Base-by-base conservation (phyloP, 1,284 basidiomycete genomes). In the Cryptococcus wingfieldii region DNA sequence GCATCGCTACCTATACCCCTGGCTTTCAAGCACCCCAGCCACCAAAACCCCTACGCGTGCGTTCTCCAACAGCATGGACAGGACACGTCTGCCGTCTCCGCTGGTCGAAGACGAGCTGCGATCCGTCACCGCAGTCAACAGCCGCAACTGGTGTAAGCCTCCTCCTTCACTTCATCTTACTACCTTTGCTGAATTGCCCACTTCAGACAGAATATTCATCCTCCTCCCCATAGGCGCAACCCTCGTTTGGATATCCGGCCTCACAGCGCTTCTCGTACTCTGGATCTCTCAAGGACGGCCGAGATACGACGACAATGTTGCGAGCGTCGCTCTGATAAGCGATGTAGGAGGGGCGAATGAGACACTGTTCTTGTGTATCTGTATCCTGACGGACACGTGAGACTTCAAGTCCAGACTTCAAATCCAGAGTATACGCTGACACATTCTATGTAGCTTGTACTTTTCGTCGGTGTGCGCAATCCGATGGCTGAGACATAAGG, bases 401-500 rank as follows among this genome's bases (percentile, higher is more conserved):
- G 59, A 55, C 10, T 34, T 5, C n/a, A 14, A 38, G 27, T 14
- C 18, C 9, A n/a, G 25, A 37, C 14, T 16, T 34, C 7, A 13
- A 8, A 12, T 37, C 25, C 18, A 4, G n/a, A 7, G 27, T 6
- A 49, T 19, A 48, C 18, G 12, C 34, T 44, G 42, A 45, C 10
- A 9, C 7, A 3, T 28, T 16, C 5, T 16, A 12, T 6, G 31
- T 37, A 62, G 64, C 2, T 66, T 72, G 34, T 74, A 79, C 70
- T 70, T 79, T 54, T 53, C 71, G 5, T 69, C 77, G 1, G 68
- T 80, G 3, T 62, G 80, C 18, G 64, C 74, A 1, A 80, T 80
- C 55, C 66, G 80, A 6, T 79, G 76, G 69, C 65, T 82, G 10
- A 70, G 80, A 14, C 77, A 79, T 55, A 48, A 71, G 13, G 77